phyloP scores from a whole-genome alignment of 768 basidiomycete genomes.

The Lentinus tigrinus region DNA sequence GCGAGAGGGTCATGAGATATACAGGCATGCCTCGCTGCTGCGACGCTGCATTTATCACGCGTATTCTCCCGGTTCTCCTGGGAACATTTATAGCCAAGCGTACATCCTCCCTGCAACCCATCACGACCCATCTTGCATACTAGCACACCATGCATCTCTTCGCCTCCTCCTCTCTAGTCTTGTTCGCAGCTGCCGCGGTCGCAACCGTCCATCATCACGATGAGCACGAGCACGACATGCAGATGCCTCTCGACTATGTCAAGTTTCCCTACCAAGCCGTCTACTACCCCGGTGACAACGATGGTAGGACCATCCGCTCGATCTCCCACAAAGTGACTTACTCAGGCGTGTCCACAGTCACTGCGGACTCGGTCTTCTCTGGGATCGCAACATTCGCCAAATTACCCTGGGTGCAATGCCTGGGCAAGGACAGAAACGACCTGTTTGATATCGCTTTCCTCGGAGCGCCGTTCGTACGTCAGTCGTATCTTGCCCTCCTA shows the following conservation, averaged over 20 bases:
- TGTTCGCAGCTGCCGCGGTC: conserved; percentile 28
- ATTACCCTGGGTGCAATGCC: conserved; percentile 81
- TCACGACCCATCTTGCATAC: neutral
- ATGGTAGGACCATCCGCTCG: conserved; percentile 40
- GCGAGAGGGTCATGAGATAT: neutral
- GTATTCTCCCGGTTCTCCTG: neutral
- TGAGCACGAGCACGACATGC: conserved; percentile 44
- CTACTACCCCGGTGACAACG: conserved; percentile 51
- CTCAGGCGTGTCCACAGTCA: conserved; percentile 42
- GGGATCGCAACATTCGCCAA: conserved; percentile 86
- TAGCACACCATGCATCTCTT: conserved; percentile 19
- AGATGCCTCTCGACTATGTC: conserved; percentile 67
- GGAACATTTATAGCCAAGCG: neutral
- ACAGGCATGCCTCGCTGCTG: neutral
- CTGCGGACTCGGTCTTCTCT: conserved; percentile 76
- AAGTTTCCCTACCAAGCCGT: conserved; percentile 61
- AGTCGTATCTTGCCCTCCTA: neutral
- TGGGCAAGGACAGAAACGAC: conserved; percentile 55
- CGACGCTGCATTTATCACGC: neutral
- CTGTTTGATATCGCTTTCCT: conserved; percentile 81
- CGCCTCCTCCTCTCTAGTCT: conserved; percentile 16
- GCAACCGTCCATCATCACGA: conserved; percentile 31
- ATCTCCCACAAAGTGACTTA: neutral
- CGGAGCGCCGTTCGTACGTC: conserved; percentile 71
- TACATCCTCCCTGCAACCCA: neutral